A percentile compares a stretch with the other conserved stretches of the same genome.
Evolutionary conservation across 2,329 filamentous ascomycete genomes (phyloP).

Genomic region (Aureobasidium sp.): DNA sequence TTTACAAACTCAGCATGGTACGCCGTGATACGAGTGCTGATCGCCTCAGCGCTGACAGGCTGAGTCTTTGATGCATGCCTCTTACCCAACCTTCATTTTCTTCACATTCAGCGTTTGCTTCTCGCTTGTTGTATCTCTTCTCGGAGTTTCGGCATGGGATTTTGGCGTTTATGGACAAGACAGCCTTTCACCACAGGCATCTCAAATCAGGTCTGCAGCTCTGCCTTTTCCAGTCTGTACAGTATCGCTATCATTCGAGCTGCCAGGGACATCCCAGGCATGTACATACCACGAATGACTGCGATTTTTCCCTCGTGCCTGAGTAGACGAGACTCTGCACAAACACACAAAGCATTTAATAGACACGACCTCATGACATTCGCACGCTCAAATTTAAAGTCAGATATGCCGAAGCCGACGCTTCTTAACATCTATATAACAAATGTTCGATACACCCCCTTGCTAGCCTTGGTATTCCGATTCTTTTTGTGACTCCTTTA

Average conservation of each 20-base stretch:
- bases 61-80: constrained; percentile 56
- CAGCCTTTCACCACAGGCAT: not conserved
- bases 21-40: constrained; percentile 66
- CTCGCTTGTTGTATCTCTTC: not conserved
- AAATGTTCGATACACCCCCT: not conserved
- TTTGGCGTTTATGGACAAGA: not conserved
- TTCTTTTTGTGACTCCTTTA: constrained; percentile 16
- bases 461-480: constrained; percentile 15
- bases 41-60: constrained; percentile 63
- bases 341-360: constrained; percentile 4
- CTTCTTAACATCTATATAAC: not conserved
- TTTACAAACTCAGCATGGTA: constrained; percentile 74
- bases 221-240: not conserved
- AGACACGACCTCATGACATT: constrained; percentile 8
- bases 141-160: not conserved
- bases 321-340: not conserved
- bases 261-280: not conserved
- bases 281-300: constrained; percentile 9
- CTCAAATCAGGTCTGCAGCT: not conserved
- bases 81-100: not conserved
- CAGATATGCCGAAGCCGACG: not conserved
- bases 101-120: not conserved
- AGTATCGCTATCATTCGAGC: constrained; percentile 1
- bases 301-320: not conserved
- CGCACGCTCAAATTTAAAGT: not conserved